phyloP scores from a whole-genome alignment of 495 filamentous ascomycete genomes.

The Tuber calosporum region DNA sequence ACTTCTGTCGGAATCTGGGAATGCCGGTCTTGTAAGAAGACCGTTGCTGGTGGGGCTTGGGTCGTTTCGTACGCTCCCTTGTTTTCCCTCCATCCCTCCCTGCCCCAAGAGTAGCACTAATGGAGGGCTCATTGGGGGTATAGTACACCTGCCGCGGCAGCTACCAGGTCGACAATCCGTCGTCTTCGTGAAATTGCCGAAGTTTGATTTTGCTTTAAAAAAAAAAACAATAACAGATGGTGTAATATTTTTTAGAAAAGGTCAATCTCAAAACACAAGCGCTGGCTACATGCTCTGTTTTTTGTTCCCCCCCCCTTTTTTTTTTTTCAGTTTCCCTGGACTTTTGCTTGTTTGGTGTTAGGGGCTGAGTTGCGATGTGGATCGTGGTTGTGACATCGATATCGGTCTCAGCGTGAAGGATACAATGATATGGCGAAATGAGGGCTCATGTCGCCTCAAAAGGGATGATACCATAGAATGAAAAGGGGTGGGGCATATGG shows the following conservation, averaged over 20 bases:
- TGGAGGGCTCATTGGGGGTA: constrained; percentile 17
- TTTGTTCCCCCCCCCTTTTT: neutral
- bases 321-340: neutral
- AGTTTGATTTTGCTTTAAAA: constrained; percentile 53
- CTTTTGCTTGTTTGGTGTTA: neutral
- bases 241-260: neutral
- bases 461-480: neutral
- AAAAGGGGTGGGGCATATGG: neutral
- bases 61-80: constrained; percentile 75
- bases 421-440: neutral
- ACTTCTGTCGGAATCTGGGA: constrained; percentile 92
- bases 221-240: neutral
- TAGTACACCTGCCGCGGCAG: constrained; percentile 91
- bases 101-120: constrained; percentile 28
- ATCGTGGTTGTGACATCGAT: neutral
- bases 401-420: neutral
- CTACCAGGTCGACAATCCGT: constrained; percentile 94
- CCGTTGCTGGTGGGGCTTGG: constrained; percentile 92
- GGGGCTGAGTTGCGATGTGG: neutral
- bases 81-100: neutral
- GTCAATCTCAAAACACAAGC: neutral
- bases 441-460: neutral
- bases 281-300: neutral
- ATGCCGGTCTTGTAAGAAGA: constrained; percentile 90
- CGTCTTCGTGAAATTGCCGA: constrained; percentile 96